Evolutionary conservation across 805 yeast species (phyloP), one percentile per base, ranked within the genome.

Genomic region (Debaryomyces tyrocola): DNA sequence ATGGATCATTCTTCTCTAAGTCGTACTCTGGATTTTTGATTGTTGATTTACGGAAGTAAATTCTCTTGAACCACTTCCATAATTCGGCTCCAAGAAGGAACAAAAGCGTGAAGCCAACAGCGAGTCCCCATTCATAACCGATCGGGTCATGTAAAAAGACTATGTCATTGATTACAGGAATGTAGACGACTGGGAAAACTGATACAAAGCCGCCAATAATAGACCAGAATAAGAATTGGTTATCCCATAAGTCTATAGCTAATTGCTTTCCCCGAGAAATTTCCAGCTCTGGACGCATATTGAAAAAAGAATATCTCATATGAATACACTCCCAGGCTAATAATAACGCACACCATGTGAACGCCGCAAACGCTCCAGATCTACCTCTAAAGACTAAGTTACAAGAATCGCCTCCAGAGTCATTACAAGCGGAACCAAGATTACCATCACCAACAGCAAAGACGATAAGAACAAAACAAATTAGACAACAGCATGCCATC

Each of bases 261-360:
- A 84, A 78, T 61, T 83, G 85, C 34, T 77, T 80, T 57, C 72
- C 77, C 55, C 85, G 82, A 12, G 80, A 75, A 17, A 47, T 43
- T 44, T 77, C 82, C 12, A 84, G 67, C 40, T 82, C 85, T 20
- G 87, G 87, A 47, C 83, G 78, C 87, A 84, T 84, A 44, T 70
- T 69, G 66, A 87, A 87, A 50, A 88, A 70, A 1, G 95, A 87
- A 55, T 83, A 73, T 55, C 85, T 73, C 64, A 83, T 67, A 59
- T 87, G 88, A 47, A 87, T 76, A 55, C 88, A 89, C 66, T 87
- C 94, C 94, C 94, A 87, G 1, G 95, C 94, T 40, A 87, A 70
- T 24, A 88, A 62, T 48, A 89, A 74, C 3, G 92, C 86, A 69
- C 91, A 79, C 95, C 96, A 89, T 0, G 96, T 89, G 84, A 88